phyloP scores from a whole-genome alignment of 768 basidiomycete genomes.

The Boletus reticulatus region DNA sequence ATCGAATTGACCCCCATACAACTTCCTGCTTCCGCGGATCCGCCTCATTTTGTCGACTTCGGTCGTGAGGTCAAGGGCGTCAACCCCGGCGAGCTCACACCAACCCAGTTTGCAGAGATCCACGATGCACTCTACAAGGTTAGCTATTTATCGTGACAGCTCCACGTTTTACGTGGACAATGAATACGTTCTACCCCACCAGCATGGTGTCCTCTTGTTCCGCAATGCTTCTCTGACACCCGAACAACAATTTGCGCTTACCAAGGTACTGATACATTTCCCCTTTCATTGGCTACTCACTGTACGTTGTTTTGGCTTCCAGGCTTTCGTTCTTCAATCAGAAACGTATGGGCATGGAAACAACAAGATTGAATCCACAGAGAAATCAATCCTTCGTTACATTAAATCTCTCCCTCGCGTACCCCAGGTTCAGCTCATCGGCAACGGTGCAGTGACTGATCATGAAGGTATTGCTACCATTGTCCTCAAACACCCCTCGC shows the following conservation, averaged over 20 bases:
- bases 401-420: conserved; percentile 86
- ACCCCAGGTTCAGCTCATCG: conserved; percentile 89
- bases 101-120: conserved; percentile 63
- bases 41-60: conserved; percentile 63
- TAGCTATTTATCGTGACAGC: background rate
- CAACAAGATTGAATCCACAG: conserved; percentile 72
- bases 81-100: conserved; percentile 58
- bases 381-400: conserved; percentile 82
- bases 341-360: conserved; percentile 81
- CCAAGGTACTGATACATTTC: conserved; percentile 56
- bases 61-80: conserved; percentile 75
- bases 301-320: background rate
- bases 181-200: background rate
- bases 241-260: conserved; percentile 38
- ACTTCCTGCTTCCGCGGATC: conserved; percentile 70
- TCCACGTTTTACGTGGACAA: background rate
- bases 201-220: conserved; percentile 77
- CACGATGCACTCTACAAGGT: conserved; percentile 58
- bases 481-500: conserved; percentile 80
- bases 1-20: conserved; percentile 65
- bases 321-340: conserved; percentile 72
- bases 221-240: conserved; percentile 64
- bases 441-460: conserved; percentile 76
- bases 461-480: conserved; percentile 81
- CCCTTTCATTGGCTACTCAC: background rate